Evolutionary conservation across 2,329 filamentous ascomycete genomes (phyloP).

Genomic region (Alternaria infectoria): DNA sequence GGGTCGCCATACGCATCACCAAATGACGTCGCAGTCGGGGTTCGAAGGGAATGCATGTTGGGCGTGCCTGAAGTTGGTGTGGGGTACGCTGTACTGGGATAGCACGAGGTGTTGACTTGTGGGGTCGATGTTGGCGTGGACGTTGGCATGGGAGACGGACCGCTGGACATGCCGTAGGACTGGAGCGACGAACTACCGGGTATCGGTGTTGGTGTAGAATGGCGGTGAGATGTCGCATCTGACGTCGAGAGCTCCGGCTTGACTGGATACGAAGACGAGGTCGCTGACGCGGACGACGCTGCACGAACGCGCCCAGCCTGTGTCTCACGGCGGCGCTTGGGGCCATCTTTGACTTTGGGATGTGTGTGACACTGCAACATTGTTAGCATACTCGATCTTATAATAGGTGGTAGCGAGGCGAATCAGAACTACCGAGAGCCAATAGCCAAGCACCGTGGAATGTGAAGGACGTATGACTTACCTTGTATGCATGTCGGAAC

Average conservation of each 20-base stretch:
- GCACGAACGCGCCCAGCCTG: constrained; percentile 46
- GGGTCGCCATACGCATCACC: constrained; percentile 14
- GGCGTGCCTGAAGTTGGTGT: constrained; percentile 33
- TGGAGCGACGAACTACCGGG: constrained; percentile 31
- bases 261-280: constrained; percentile 43
- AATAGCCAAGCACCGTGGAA: constrained; percentile 12
- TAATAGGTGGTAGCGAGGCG: constrained; percentile 6
- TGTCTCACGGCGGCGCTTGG: constrained; percentile 51
- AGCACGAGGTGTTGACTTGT: constrained; percentile 24
- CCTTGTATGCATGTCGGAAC: constrained; percentile 90
- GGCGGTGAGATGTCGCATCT: constrained; percentile 31
- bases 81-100: constrained; percentile 31
- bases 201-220: constrained; percentile 41
- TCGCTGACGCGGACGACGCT: constrained; percentile 42
- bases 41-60: constrained; percentile 27
- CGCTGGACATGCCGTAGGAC: constrained; percentile 32
- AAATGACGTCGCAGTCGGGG: constrained; percentile 27
- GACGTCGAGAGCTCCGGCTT: constrained; percentile 34
- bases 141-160: constrained; percentile 18
- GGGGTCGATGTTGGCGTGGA: constrained; percentile 31
- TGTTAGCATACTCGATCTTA: constrained; percentile 32
- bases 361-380: constrained; percentile 49
- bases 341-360: constrained; percentile 52
- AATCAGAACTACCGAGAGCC: constrained; percentile 9
- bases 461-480: constrained; percentile 42